Evolutionary conservation across 1,284 basidiomycete genomes (phyloP), one percentile per base, ranked within the genome.

Genomic region (Pterulicium gracile): DNA sequence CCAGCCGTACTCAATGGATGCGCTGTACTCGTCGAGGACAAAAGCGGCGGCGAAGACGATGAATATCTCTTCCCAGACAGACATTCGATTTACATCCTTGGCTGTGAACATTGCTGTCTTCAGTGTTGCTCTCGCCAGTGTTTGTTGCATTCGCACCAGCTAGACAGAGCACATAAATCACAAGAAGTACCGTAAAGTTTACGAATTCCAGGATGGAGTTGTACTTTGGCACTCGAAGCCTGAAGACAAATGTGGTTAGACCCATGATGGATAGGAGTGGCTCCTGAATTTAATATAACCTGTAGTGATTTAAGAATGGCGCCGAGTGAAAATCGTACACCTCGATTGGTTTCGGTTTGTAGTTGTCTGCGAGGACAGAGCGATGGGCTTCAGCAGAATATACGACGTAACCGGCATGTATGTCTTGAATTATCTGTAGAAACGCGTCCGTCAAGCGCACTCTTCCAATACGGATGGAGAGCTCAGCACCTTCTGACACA

Each of bases 401-500:
- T 13, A 86, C 69, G 27, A 88, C 75, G 12, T 73, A 69, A 13
- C 85, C 90, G 2, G 75, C 68, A 60, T 91, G 84, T 27, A 94
- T 85, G 49, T 91, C 83, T 54, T 83, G 82, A 10, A 32, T 32
- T 10, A 32, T n/a, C 27, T 32, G n/a, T 32, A n/a, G n/a, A n/a
- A 32, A 7, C 27, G n/a, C 7, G 27, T 32, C 27, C 7, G 27
- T 32, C n/a, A 32, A 32, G 27, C n/a, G 27, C n/a, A n/a, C n/a
- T n/a, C n/a, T n/a, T n/a, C n/a, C n/a, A n/a, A n/a, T n/a, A n/a
- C n/a, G n/a, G n/a, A n/a, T n/a, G n/a, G n/a, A n/a, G n/a, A n/a
- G n/a, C n/a, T n/a, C n/a, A 93, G 75, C 21, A 93, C 79, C 47
- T 79, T 79, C 60, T 94, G 90, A 5, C 88, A 78, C 13, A 93